Evolutionary conservation across 768 basidiomycete genomes (phyloP), one percentile per base, ranked within the genome.

Genomic region (Mycena pura): DNA sequence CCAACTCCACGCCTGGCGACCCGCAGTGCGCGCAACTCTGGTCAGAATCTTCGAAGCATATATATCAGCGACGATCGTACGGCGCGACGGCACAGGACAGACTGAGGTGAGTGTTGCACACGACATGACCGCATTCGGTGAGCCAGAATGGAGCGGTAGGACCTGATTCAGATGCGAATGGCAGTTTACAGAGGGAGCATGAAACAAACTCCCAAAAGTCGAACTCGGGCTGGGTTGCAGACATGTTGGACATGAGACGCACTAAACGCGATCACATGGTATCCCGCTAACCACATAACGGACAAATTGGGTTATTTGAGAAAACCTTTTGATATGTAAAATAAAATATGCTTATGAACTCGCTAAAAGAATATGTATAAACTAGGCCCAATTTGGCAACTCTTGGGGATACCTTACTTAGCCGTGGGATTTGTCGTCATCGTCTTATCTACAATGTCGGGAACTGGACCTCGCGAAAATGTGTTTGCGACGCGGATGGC

Each of bases 401-500:
- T 39, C 36, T n/a, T 25, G 55, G 45, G 47, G 25, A 31, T 10
- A 11, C 9, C 55, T 46, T 17, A 47, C 13, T 47, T 15, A 13
- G 50, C 17, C 48, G 48, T 51, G 56, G 38, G 55, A 46, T 45
- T 29, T 21, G 4, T 22, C 6, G 15, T 31, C 55, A 21, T 39
- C 55, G 24, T 15, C 25, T 43, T 50, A 9, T 27, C 44, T 54
- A 66, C 57, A 58, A 97, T 97, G 96, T 95, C 96, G 31, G 93
- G 95, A 32, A 82, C 91, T 69, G 95, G 93, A 31, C 78, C 93
- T 63, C 85, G 96, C 71, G 96, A 98, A 80, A 93, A 92, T 76
- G 84, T 97, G 69, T 98, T 98, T 74, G 95, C 96, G 21, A 99
- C 96, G 19, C 91, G 96, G 41, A 98, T 98, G 96, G 94, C 95